Evolutionary conservation across 257 asterid species (phyloP).

Genomic region (Solanum medicagineum): DNA sequence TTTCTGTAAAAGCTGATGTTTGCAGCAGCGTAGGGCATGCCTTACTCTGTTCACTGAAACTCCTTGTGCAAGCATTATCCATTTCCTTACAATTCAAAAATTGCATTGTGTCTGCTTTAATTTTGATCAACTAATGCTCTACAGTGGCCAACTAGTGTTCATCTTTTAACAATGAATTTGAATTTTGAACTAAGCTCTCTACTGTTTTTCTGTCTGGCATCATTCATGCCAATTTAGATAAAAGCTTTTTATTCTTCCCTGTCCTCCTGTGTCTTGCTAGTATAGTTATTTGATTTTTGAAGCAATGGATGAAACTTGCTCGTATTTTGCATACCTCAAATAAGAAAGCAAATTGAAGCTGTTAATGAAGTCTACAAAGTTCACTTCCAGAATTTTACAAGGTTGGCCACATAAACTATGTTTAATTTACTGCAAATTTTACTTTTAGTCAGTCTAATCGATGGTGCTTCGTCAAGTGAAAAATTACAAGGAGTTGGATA

Average conservation of each 20-base stretch:
- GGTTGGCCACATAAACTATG: conserved; percentile 24
- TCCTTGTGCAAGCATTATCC: not conserved
- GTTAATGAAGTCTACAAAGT: conserved; percentile 87
- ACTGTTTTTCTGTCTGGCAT: not conserved
- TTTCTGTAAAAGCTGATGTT: not conserved
- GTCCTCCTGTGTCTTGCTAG: not conserved
- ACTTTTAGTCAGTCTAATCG: not conserved
- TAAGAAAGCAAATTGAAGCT: conserved; percentile 62
- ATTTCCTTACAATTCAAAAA: not conserved
- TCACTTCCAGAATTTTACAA: conserved; percentile 93
- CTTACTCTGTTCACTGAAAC: not conserved
- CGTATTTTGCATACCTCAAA: conserved; percentile 18
- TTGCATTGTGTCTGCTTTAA: not conserved
- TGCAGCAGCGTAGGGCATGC: not conserved
- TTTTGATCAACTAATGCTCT: not conserved
- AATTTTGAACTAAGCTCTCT: not conserved
- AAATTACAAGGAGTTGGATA: not conserved
- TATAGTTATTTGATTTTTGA: not conserved
- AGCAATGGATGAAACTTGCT: not conserved
- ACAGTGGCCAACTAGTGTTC: not conserved
- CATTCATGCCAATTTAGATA: not conserved
- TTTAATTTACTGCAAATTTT: not conserved
- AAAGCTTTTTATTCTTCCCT: not conserved
- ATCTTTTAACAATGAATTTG: not conserved
- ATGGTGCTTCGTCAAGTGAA: not conserved